A percentile compares a stretch with the other conserved stretches of the same genome.
These are phyloP conservation scores for Sporothrix dimorphospora DNA, from an alignment of 2,329 filamentous ascomycete species.

Conservation along the genomic window DNA sequence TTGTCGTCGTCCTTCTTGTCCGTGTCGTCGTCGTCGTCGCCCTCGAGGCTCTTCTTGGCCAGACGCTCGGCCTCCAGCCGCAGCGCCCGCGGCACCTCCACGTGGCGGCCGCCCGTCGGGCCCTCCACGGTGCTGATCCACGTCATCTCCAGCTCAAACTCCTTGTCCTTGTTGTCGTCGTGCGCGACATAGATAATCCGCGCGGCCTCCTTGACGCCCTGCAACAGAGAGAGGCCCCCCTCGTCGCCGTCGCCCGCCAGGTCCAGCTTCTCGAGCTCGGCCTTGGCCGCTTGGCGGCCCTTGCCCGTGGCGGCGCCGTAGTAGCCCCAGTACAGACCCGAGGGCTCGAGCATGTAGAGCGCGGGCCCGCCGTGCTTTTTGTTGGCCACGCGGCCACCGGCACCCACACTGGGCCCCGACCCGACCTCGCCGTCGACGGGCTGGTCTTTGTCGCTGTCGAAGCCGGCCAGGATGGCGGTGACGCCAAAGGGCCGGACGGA, in stretches of 20 bases:
- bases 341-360: conserved; percentile 99
- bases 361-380: conserved; percentile 85
- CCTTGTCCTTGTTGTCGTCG: conserved; percentile 99
- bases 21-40: conserved; percentile 77
- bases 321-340: conserved; percentile 97
- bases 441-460: conserved; percentile 84
- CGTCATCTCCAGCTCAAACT: conserved; percentile 98
- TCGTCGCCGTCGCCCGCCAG: conserved; percentile 62
- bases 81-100: conserved; percentile 90
- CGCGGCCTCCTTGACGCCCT: conserved; percentile 94
- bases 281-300: conserved; percentile 94
- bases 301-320: conserved; percentile 98
- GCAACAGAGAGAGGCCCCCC: conserved; percentile 73
- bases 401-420: conserved; percentile 73
- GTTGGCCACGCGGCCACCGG: conserved; percentile 77
- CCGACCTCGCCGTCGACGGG: conserved; percentile 92
- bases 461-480: conserved; percentile 90
- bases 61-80: conserved; percentile 89
- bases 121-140: conserved; percentile 88
- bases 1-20: conserved; percentile 69
- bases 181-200: conserved; percentile 97
- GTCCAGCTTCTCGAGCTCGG: conserved; percentile 97
- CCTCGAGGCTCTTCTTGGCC: conserved; percentile 87
- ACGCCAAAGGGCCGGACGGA: conserved; percentile 96
- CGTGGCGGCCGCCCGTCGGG: conserved; percentile 88